Percentiles rank a stretch among this genome's conserved stretches.
Evolutionary conservation across 2,329 filamentous ascomycete genomes (phyloP).

Genomic region (Teratosphaeria pseudoeucalypti): DNA sequence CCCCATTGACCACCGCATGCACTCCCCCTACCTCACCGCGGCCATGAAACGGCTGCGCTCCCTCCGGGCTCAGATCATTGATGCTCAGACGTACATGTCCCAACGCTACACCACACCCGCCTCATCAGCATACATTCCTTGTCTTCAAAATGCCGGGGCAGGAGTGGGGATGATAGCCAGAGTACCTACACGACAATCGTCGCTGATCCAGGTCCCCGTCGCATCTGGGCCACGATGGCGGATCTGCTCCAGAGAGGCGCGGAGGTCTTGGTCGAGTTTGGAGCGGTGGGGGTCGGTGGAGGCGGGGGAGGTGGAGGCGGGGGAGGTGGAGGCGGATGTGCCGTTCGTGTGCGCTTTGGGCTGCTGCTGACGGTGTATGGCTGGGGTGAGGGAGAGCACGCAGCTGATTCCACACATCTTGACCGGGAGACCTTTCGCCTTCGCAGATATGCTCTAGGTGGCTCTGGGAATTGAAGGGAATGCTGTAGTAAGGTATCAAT

Average conservation of each 20-base stretch:
- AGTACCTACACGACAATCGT: slow-evolving; percentile 33
- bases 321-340: slow-evolving; percentile 6
- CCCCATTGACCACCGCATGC: slow-evolving; percentile 50
- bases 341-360: too few species aligned
- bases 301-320: slow-evolving; percentile 8
- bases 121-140: slow-evolving; percentile 12
- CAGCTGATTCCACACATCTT: slow-evolving; percentile 24
- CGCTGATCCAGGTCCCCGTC: slow-evolving; percentile 36
- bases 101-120: slow-evolving; percentile 25
- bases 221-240: slow-evolving; percentile 39
- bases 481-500: neutral
- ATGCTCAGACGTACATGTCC: slow-evolving; percentile 44
- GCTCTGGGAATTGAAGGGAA: neutral
- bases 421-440: neutral
- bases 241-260: slow-evolving; percentile 29
- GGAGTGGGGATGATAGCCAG: slow-evolving; percentile 1
- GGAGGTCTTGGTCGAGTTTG: slow-evolving; percentile 14
- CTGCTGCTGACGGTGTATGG: slow-evolving; percentile 6
- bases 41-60: slow-evolving; percentile 34
- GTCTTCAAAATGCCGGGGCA: neutral
- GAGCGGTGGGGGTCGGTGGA: slow-evolving; percentile 5
- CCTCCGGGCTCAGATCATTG: slow-evolving; percentile 41
- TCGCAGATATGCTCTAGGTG: neutral
- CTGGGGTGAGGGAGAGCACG: slow-evolving; percentile 9
- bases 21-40: slow-evolving; percentile 25